Percentiles rank a stretch among this genome's conserved stretches.
These are phyloP conservation scores for Penicillium sp. DNA, from an alignment of 2,329 filamentous ascomycete species.

Conservation along the genomic window DNA sequence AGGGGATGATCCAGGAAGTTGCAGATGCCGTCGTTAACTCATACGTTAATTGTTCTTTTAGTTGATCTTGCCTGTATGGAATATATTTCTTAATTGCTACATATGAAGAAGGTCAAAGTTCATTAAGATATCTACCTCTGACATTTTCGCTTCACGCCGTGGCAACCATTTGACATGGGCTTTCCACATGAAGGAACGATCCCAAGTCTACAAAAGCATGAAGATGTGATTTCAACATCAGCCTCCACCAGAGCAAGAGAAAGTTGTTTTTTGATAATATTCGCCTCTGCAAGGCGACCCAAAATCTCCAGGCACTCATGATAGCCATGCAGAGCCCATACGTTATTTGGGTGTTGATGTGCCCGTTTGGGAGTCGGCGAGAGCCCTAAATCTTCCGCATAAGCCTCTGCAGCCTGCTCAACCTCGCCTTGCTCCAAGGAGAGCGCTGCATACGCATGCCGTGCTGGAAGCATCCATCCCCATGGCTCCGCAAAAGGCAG, in stretches of 20 bases:
- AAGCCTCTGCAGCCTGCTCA: constrained; percentile 50
- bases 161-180: constrained; percentile 2
- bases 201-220: constrained; percentile 47
- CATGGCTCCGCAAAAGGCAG: constrained; percentile 65
- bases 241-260: constrained; percentile 49
- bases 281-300: constrained; percentile 30
- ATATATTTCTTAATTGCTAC: neutral
- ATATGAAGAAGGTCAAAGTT: no score
- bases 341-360: constrained; percentile 63
- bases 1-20: constrained; percentile 25
- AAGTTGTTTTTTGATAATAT: constrained; percentile 44
- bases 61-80: neutral
- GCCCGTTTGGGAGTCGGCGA: constrained; percentile 33
- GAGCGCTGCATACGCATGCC: constrained; percentile 62
- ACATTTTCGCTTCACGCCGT: neutral
- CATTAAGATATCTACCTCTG: neutral
- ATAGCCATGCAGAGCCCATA: constrained; percentile 69
- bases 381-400: constrained; percentile 56
- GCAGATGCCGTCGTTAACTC: constrained; percentile 14
- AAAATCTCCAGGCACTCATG: constrained; percentile 61
- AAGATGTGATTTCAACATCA: constrained; percentile 53
- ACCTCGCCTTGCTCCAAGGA: constrained; percentile 57
- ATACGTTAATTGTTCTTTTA: constrained; percentile 10
- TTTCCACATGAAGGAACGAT: neutral
- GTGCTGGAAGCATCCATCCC: constrained; percentile 66